Evolutionary conservation across 176 grass and related monocot genomes (phyloP).

Genomic region (Tillandsia leiboldiana): DNA sequence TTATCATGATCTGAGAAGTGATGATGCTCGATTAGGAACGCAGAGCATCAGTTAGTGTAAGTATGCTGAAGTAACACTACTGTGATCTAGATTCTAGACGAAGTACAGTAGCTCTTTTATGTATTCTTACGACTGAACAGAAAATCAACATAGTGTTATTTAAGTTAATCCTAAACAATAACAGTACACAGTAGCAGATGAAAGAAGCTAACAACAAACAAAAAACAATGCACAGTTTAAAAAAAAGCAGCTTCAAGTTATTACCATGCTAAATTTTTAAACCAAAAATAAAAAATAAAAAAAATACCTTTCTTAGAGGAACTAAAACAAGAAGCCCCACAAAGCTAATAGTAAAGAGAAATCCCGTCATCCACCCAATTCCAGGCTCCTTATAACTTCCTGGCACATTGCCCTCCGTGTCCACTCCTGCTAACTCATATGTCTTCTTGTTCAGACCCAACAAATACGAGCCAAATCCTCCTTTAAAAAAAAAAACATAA

Average conservation of each 20-base stretch:
- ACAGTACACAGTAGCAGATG: no score
- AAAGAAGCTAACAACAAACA: no score
- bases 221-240: background rate
- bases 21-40: background rate
- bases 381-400: constrained; percentile 82
- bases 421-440: constrained; percentile 68
- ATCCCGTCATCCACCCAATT: constrained; percentile 95
- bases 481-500: constrained; percentile 24
- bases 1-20: constrained; percentile 69
- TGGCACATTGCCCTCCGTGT: constrained; percentile 63
- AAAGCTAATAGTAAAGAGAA: constrained; percentile 74
- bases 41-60: background rate
- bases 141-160: no score
- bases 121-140: no score
- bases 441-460: constrained; percentile 87
- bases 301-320: constrained; percentile 78
- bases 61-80: no score
- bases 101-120: no score
- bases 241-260: background rate
- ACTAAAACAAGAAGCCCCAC: constrained; percentile 82
- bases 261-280: background rate
- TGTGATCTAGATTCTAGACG: no score
- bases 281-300: background rate
- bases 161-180: no score
- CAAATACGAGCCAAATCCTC: constrained; percentile 88